Evolutionary conservation across 805 yeast species (phyloP).

Genomic region (Ogataea populi-albae): DNA sequence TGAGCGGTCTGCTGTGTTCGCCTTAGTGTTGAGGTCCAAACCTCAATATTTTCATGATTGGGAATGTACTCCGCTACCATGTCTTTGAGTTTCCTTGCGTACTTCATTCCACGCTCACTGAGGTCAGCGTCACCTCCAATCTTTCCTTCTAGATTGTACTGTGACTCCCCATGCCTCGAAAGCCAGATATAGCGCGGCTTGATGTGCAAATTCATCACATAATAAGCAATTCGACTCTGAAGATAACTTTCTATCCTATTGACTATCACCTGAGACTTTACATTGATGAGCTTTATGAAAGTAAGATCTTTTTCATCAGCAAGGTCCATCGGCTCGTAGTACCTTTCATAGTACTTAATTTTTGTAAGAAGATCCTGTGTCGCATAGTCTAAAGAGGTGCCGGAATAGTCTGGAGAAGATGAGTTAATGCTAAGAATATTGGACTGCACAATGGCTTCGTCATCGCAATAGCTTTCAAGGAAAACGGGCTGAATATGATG

Average conservation of each 20-base stretch:
- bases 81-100: conserved; percentile 78
- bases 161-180: conserved; percentile 94
- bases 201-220: conserved; percentile 92
- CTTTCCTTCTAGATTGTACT: conserved; percentile 87
- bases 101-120: conserved; percentile 78
- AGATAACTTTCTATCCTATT: conserved; percentile 84
- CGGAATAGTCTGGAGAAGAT: conserved; percentile 77
- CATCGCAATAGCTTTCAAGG: conserved; percentile 89
- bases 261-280: conserved; percentile 82
- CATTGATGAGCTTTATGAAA: conserved; percentile 83
- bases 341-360: conserved; percentile 68
- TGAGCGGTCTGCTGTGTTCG: conserved; percentile 94
- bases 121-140: conserved; percentile 93
- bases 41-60: conserved; percentile 67
- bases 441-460: conserved; percentile 69
- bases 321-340: conserved; percentile 72
- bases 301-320: conserved; percentile 62
- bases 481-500: conserved; percentile 84
- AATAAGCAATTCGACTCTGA: conserved; percentile 90
- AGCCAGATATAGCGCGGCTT: conserved; percentile 91
- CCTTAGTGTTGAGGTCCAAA: conserved; percentile 91
- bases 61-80: conserved; percentile 64
- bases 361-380: conserved; percentile 68
- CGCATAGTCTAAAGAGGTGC: conserved; percentile 68
- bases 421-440: conserved; percentile 86